Base-by-base conservation (phyloP, 495 filamentous ascomycete species). In the Penicillium egyptiacum region DNA sequence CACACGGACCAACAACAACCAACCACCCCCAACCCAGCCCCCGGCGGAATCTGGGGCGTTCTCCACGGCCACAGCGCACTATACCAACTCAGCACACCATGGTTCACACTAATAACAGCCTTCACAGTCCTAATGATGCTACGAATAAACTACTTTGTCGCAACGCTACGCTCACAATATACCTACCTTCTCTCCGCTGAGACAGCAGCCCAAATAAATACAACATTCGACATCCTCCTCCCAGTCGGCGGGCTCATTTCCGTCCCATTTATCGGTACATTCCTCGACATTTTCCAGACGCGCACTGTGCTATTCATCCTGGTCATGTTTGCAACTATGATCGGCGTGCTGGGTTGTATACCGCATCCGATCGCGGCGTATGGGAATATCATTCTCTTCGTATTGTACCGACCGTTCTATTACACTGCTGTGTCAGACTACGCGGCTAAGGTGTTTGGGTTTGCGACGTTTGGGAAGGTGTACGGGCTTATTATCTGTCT, bases 121-220 rank as follows among this genome's bases (percentile, higher is more conserved):
- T 97, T 97, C 72, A 96, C 94, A 0, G 80, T 94, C 22, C 71
- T 96, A 19, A 91, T 94, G 70, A 96, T 96, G 92, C 90, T 88
- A 0, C 84, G 93, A 17, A 96, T 97, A 70, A 98, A 98, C 75
- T 98, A 91, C 79, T 98, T 98, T 64, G 90, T 98, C 30, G 92
- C 94, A 1, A 94, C 94, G 3, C 85, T 98, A 57, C 84, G 87
- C 19, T 78, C 85, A 8, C 94, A 98, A 69, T 97, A 97, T 73
- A 81, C 84, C 39, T 85, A 85, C 64, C 79, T 98, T 10, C 81
- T 98, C n/a, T 71, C 70, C 23, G 81, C 80, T 9, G 72, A 73
- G 48, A 64, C 68, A 41, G 89, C 92, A 0, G 76, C 83, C 8
- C 70, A 80, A 41, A 75, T 98, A 64, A 98, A 96, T 72, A 75